A percentile compares a stretch with the other conserved stretches of the same genome.
phyloP scores from a whole-genome alignment of 306 rosid species.

The Sphenostylis stenocarpa region DNA sequence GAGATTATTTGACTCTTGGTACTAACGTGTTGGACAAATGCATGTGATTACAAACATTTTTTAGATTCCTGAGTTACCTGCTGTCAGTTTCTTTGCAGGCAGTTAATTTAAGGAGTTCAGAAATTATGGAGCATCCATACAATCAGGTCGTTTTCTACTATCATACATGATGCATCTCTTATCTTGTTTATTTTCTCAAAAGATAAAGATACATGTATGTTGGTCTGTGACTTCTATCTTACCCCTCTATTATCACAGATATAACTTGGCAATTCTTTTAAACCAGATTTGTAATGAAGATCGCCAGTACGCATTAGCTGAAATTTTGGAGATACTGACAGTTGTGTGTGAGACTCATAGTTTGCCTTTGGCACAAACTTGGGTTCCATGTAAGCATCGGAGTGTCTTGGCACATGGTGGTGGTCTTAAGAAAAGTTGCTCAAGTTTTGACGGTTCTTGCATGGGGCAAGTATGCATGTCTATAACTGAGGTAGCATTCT shows the following conservation, averaged over 20 bases:
- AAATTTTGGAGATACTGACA: constrained; percentile 81
- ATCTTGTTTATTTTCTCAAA: constrained; percentile 16
- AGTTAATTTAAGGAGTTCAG: constrained; percentile 74
- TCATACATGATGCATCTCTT: constrained; percentile 24
- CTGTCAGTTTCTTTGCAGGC: constrained; percentile 65
- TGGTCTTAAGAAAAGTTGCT: constrained; percentile 75
- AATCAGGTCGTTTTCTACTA: constrained; percentile 57
- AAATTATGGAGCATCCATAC: constrained; percentile 64
- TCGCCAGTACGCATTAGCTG: constrained; percentile 71
- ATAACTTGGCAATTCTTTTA: constrained; percentile 68
- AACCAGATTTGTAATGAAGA: constrained; percentile 87
- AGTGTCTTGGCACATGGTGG: constrained; percentile 81
- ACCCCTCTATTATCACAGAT: constrained; percentile 55
- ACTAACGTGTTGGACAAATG: constrained; percentile 12
- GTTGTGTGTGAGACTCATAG: constrained; percentile 79
- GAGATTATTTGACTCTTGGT: neutral
- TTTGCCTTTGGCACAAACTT: constrained; percentile 92
- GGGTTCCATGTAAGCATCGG: constrained; percentile 91
- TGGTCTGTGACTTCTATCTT: constrained; percentile 37
- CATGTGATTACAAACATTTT: neutral
- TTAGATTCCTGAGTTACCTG: constrained; percentile 40
- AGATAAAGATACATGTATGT: constrained; percentile 24
- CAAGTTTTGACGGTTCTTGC: constrained; percentile 79
- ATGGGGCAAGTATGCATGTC: constrained; percentile 92
- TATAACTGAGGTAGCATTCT: constrained; percentile 72